phyloP scores from a whole-genome alignment of 331 rosid genomes.

The Ulmus americana region DNA sequence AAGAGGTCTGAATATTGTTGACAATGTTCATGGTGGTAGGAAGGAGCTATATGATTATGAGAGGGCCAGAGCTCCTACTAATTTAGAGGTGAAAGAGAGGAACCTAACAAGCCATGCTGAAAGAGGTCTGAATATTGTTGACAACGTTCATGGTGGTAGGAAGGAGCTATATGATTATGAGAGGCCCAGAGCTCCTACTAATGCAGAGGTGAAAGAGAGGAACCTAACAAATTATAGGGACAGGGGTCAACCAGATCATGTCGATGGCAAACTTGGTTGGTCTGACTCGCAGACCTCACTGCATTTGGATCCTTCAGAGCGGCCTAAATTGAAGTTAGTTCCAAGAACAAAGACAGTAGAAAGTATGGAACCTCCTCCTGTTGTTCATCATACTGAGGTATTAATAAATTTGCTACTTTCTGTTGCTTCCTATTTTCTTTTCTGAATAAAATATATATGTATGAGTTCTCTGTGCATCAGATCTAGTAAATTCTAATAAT shows the following conservation, averaged over 20 bases:
- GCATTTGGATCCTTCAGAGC: constrained; percentile 49
- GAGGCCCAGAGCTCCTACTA: constrained; percentile 33
- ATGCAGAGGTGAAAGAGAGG: constrained; percentile 37
- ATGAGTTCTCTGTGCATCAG: not conserved
- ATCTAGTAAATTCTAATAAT: constrained; percentile 21
- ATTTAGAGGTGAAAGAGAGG: constrained; percentile 34
- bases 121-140: constrained; percentile 41
- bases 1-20: constrained; percentile 41
- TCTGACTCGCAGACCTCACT: constrained; percentile 38
- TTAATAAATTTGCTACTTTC: constrained; percentile 8
- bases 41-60: constrained; percentile 45
- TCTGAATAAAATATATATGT: not conserved
- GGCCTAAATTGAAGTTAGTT: constrained; percentile 71
- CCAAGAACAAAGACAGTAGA: constrained; percentile 62
- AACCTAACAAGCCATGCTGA: constrained; percentile 31
- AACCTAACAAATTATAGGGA: constrained; percentile 27
- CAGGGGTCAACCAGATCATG: constrained; percentile 36
- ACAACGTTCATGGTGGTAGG: constrained; percentile 42
- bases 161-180: constrained; percentile 48
- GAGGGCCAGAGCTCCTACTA: constrained; percentile 34
- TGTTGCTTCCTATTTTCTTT: not conserved
- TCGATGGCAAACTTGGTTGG: constrained; percentile 40
- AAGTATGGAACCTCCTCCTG: constrained; percentile 42
- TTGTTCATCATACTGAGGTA: constrained; percentile 53
- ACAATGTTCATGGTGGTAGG: constrained; percentile 40